Conservation (phyloP, 1,139 yeast species). For the Scheffersomyces insectosa region DNA sequence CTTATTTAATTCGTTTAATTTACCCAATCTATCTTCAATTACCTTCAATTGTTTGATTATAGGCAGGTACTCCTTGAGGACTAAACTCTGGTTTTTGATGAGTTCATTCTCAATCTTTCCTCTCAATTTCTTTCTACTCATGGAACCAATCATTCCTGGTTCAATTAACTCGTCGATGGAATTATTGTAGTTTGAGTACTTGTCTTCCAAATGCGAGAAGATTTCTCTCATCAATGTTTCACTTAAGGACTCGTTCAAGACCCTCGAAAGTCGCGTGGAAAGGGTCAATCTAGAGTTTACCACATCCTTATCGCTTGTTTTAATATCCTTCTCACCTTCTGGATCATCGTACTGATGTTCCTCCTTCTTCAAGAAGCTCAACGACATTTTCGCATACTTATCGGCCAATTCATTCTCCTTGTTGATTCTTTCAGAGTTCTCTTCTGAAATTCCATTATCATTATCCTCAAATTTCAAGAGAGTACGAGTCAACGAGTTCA, state of each 20-base stretch:
- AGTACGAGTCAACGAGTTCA: constrained; percentile 33
- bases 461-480: constrained; percentile 22
- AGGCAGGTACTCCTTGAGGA: constrained; percentile 64
- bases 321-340: neutral
- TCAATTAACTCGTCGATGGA: constrained; percentile 14
- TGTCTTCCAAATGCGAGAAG: constrained; percentile 47
- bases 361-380: constrained; percentile 9
- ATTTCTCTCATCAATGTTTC: constrained; percentile 53
- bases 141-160: constrained; percentile 22
- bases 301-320: neutral
- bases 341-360: constrained; percentile 3
- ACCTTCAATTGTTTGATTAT: constrained; percentile 48
- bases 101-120: constrained; percentile 74
- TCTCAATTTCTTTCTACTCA: constrained; percentile 46
- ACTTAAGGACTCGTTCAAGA: constrained; percentile 47
- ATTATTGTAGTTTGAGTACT: constrained; percentile 21
- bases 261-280: constrained; percentile 50
- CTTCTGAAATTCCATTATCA: constrained; percentile 3
- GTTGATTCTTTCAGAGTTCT: constrained; percentile 2
- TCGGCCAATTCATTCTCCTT: constrained; percentile 15
- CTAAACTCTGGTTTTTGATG: constrained; percentile 56
- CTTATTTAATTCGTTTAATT: constrained; percentile 35
- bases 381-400: constrained; percentile 17
- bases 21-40: constrained; percentile 40
- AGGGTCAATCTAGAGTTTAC: constrained; percentile 21